These are phyloP conservation scores for Cardamine chenopodiifolia DNA, from an alignment of 345 rosid genomes.

Conservation along the genomic window DNA sequence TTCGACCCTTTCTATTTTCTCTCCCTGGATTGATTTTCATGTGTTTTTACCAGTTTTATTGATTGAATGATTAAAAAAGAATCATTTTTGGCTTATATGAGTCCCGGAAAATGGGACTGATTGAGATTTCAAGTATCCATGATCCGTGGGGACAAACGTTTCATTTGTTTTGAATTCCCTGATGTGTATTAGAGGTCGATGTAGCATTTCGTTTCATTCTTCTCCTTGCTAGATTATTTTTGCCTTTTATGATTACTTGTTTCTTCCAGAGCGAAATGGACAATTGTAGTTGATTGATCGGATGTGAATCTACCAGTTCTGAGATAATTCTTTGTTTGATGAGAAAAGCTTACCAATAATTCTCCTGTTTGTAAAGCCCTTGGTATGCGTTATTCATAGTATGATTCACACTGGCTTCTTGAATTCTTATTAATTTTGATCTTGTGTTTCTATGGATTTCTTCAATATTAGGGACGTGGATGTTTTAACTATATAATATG, in stretches of 20 bases:
- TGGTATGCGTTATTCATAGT: background rate
- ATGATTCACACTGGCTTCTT: background rate
- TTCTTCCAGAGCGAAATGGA: background rate
- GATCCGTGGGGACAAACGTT: background rate
- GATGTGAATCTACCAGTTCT: slow-evolving; percentile 8
- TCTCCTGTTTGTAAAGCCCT: background rate
- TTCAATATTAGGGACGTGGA: background rate
- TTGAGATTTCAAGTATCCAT: background rate
- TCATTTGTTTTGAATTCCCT: slow-evolving; percentile 1
- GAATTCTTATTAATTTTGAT: background rate
- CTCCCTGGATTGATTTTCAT: background rate
- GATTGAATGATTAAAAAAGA: slow-evolving; percentile 3
- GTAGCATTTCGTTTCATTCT: background rate
- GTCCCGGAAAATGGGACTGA: background rate
- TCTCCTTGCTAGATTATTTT: background rate
- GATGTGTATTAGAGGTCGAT: background rate
- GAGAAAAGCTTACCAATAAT: background rate
- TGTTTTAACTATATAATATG: background rate
- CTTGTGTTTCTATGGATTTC: background rate
- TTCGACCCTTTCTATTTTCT: background rate
- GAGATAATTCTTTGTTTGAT: slow-evolving; percentile 1
- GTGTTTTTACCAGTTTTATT: slow-evolving; percentile 8
- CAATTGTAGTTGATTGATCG: background rate
- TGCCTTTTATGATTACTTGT: background rate
- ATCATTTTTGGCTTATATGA: background rate